Conservation (phyloP, 2,329 filamentous ascomycete genomes). For the Colletotrichum liaoningense region DNA sequence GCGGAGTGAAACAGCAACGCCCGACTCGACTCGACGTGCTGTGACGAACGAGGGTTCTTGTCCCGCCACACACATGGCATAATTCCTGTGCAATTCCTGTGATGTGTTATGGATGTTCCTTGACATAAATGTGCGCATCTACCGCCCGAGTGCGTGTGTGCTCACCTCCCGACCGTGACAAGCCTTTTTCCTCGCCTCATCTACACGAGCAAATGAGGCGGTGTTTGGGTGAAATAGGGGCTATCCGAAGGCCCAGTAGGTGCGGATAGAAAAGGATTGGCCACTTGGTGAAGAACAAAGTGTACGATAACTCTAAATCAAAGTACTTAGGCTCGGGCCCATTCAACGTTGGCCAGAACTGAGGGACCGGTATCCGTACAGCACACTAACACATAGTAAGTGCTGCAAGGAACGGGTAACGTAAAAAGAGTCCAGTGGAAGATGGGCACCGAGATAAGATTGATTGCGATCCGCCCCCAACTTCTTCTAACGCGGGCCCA, state of each 20-base stretch:
- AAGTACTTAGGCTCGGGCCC: neutral
- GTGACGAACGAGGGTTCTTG: constrained; percentile 1
- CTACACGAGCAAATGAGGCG: neutral
- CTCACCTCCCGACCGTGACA: neutral
- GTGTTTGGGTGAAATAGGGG: constrained; percentile 10
- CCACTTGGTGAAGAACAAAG: neutral
- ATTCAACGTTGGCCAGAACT: neutral
- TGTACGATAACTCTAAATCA: constrained; percentile 24
- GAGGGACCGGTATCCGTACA: neutral
- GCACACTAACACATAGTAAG: neutral
- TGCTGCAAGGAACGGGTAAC: neutral
- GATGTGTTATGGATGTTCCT: constrained; percentile 6
- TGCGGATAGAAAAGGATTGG: neutral
- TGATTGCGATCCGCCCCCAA: constrained; percentile 21
- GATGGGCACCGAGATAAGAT: neutral
- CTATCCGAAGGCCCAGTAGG: neutral
- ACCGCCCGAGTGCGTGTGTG: constrained; percentile 6
- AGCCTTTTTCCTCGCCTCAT: neutral
- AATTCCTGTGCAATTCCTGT: neutral
- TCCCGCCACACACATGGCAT: constrained; percentile 1
- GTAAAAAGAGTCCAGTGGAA: neutral
- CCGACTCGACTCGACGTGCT: constrained; percentile 15
- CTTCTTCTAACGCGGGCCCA: neutral
- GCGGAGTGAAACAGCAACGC: constrained; percentile 26
- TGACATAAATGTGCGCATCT: constrained; percentile 8